These are phyloP conservation scores for Cairneyella variabilis DNA, from an alignment of 495 filamentous ascomycete species.

Conservation along the genomic window DNA sequence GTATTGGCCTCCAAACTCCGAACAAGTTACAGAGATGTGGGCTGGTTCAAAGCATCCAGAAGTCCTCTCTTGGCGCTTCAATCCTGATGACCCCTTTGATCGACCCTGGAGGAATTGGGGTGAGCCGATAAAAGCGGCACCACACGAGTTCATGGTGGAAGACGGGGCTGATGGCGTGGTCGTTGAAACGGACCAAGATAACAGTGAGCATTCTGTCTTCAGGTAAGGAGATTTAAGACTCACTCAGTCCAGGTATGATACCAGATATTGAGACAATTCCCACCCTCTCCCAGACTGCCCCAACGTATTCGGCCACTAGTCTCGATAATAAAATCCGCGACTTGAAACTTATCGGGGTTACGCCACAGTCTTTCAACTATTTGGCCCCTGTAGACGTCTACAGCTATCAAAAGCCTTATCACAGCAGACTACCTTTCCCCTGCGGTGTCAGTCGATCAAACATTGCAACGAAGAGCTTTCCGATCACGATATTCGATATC, in stretches of 20 bases:
- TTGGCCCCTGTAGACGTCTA: not conserved
- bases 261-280: no score
- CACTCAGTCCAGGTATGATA: no score
- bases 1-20: not conserved
- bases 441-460: not conserved
- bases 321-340: not conserved
- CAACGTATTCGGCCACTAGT: not conserved
- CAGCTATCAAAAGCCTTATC: constrained; percentile 2
- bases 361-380: not conserved
- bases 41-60: not conserved
- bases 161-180: not conserved
- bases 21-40: not conserved
- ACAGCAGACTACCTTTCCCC: constrained; percentile 3
- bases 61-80: not conserved
- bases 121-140: no score
- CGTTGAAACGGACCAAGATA: not conserved
- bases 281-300: no score
- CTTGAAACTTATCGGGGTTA: not conserved
- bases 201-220: no score
- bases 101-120: not conserved
- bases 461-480: not conserved
- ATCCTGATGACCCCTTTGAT: not conserved
- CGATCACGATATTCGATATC: not conserved
- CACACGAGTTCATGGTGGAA: not conserved
- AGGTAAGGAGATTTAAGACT: no score